Evolutionary conservation across 331 rosid genomes (phyloP).

Genomic region (Prunus yedoensis): DNA sequence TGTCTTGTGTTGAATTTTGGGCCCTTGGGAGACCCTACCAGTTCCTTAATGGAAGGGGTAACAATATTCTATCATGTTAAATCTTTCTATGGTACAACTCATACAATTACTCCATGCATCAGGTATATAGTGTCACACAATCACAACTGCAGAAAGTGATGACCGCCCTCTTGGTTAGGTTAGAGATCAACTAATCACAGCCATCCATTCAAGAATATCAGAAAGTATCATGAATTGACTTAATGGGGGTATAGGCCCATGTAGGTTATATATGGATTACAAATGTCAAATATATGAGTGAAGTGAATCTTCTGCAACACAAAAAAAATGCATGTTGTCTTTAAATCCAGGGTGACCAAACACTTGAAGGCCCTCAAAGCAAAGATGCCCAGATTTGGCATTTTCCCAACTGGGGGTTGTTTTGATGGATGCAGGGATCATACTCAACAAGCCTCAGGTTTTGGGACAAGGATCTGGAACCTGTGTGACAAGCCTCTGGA

Average conservation of each 20-base stretch:
- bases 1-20: conserved; percentile 51
- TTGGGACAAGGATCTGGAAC: conserved; percentile 92
- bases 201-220: conserved; percentile 7
- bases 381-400: conserved; percentile 47
- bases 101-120: neutral
- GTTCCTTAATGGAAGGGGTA: conserved; percentile 73
- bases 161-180: conserved; percentile 11
- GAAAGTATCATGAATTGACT: neutral
- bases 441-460: conserved; percentile 55
- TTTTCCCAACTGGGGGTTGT: conserved; percentile 64
- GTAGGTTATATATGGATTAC: conserved; percentile 7
- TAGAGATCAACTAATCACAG: conserved; percentile 15
- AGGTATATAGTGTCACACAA: neutral
- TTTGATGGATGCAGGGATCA: conserved; percentile 78
- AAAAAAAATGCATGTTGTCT: conserved; percentile 26
- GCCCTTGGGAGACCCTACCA: conserved; percentile 56
- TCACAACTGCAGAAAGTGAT: conserved; percentile 6
- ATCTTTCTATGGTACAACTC: neutral
- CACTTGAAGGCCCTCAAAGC: conserved; percentile 33
- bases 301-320: conserved; percentile 10
- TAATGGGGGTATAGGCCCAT: neutral
- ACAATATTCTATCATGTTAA: conserved; percentile 36
- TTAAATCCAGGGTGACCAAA: conserved; percentile 31
- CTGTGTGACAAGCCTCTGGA: conserved; percentile 78
- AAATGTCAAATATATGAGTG: conserved; percentile 1